phyloP scores from a whole-genome alignment of 257 asterid species.

The Hygrophila difformis region DNA sequence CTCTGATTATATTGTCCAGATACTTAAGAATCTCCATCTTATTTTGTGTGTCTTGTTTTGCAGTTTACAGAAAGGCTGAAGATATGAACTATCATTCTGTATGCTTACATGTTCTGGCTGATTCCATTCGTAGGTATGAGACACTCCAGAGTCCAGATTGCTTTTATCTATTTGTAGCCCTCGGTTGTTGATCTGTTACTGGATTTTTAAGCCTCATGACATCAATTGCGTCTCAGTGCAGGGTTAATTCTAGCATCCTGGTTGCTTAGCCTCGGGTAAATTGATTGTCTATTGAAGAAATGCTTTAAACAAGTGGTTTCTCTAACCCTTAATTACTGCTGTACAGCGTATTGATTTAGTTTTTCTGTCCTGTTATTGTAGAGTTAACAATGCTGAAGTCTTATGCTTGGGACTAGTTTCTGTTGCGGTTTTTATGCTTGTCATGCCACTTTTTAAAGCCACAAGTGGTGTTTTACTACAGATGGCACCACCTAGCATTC shows the following conservation, averaged over 20 bases:
- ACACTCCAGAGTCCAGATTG: conserved; percentile 3
- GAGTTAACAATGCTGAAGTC: conserved; percentile 92
- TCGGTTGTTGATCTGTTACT: conserved; percentile 5
- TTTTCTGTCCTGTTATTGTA: conserved; percentile 18
- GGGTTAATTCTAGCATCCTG: conserved; percentile 94
- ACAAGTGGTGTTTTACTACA: conserved; percentile 79
- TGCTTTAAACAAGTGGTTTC: conserved; percentile 3
- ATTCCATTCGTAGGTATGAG: conserved; percentile 86
- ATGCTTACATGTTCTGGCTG: conserved; percentile 91
- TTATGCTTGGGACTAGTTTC: conserved; percentile 90
- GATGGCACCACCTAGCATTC: conserved; percentile 75
- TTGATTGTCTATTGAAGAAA: not conserved
- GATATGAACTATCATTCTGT: conserved; percentile 96
- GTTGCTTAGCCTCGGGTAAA: conserved; percentile 93
- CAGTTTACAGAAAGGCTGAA: conserved; percentile 90
- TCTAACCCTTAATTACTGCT: not conserved
- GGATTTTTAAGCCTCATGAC: conserved; percentile 20
- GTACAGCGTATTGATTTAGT: not conserved
- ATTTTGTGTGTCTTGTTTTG: conserved; percentile 15
- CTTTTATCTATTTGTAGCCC: not conserved
- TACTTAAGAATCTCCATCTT: not conserved
- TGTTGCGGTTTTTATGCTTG: conserved; percentile 77
- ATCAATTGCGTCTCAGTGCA: conserved; percentile 59
- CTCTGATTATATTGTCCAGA: not conserved
- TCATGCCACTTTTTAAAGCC: conserved; percentile 83